Conservation (phyloP, 202 grass and related monocot species). For the Carex arenaria region DNA sequence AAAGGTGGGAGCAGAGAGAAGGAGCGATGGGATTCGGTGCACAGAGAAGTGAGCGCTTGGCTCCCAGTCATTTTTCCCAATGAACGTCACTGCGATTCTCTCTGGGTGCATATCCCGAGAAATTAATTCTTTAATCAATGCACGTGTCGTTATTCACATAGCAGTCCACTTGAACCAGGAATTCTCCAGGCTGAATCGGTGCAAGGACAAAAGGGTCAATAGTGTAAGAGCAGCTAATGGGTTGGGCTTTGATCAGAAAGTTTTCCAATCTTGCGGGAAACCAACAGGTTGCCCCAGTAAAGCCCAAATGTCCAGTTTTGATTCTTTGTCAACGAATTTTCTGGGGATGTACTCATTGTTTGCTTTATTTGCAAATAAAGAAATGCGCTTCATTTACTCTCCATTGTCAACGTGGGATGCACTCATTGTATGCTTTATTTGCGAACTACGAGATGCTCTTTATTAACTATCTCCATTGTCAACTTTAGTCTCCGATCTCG, state of each 20-base stretch:
- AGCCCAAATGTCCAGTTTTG: neutral
- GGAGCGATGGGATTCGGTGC: slow-evolving; percentile 12
- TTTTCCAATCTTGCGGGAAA: neutral
- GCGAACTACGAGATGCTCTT: neutral
- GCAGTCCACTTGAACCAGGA: neutral
- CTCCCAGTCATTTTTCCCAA: slow-evolving; percentile 19
- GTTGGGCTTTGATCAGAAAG: neutral
- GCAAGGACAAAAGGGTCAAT: neutral
- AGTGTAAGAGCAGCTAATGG: neutral
- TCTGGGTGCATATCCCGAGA: neutral
- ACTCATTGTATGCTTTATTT: neutral
- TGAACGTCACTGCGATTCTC: neutral
- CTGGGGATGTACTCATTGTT: neutral
- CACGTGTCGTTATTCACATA: neutral
- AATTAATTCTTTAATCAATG: neutral
- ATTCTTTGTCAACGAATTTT: neutral
- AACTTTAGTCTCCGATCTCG: slow-evolving; percentile 14
- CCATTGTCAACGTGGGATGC: neutral
- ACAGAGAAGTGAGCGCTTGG: slow-evolving; percentile 21
- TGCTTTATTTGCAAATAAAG: neutral
- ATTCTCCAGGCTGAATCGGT: neutral
- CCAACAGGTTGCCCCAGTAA: neutral
- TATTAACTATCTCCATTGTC: neutral
- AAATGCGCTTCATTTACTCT: neutral
- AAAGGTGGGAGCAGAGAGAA: slow-evolving; percentile 4